These are phyloP conservation scores for Calocera cornea DNA, from an alignment of 768 basidiomycete genomes.

Conservation along the genomic window DNA sequence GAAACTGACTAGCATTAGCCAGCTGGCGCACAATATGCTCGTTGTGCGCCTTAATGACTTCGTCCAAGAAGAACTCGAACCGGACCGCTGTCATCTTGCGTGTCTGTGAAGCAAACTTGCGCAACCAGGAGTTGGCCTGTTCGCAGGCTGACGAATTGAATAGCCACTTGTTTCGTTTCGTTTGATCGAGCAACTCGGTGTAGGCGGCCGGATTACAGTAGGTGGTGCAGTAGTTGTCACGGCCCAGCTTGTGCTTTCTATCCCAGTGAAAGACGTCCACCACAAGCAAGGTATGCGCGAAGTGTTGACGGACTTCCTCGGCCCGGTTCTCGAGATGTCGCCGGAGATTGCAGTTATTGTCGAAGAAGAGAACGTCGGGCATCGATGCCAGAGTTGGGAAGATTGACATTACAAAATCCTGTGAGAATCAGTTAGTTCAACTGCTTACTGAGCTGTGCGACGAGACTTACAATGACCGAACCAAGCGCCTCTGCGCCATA, in stretches of 20 bases:
- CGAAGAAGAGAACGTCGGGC: background rate
- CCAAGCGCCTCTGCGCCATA: slow-evolving; percentile 24
- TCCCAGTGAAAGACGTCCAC: slow-evolving; percentile 20
- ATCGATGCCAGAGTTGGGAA: background rate
- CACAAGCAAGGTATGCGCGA: slow-evolving; percentile 13
- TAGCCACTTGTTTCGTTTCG: background rate
- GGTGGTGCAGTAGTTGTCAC: slow-evolving; percentile 12
- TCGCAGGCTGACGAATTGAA: background rate
- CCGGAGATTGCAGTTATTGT: background rate
- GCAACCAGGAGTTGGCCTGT: background rate
- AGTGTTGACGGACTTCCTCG: slow-evolving; percentile 3
- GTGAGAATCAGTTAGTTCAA: background rate
- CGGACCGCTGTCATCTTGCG: background rate
- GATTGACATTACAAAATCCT: background rate
- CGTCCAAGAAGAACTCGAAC: background rate
- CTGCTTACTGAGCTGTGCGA: background rate
- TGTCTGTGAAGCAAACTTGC: background rate
- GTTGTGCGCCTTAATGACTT: background rate
- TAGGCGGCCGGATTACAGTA: slow-evolving; percentile 16
- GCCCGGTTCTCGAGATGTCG: background rate
- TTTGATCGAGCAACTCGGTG: slow-evolving; percentile 5
- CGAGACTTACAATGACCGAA: slow-evolving; percentile 19
- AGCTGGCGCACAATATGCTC: background rate
- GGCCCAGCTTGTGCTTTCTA: slow-evolving; percentile 15
- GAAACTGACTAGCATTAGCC: no score